phyloP scores from a whole-genome alignment of 495 filamentous ascomycete species.

The Neurospora sp. region DNA sequence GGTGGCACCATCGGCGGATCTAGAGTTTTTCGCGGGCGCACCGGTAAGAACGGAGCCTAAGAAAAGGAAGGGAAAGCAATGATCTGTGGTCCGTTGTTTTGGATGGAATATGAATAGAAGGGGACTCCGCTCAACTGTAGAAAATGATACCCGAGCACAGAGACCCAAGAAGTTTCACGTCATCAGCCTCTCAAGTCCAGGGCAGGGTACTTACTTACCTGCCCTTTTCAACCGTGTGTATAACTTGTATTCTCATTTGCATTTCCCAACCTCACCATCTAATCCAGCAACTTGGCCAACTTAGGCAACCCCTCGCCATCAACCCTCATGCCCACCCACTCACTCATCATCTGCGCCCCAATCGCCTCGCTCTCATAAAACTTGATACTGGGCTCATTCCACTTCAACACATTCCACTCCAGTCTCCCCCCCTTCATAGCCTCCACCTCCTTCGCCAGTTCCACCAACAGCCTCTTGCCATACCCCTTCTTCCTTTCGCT shows the following conservation, averaged over 20 bases:
- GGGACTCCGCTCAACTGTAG: neutral
- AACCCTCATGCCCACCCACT: slow-evolving; percentile 89
- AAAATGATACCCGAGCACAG: neutral
- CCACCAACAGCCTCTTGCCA: slow-evolving; percentile 62
- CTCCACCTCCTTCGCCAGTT: slow-evolving; percentile 66
- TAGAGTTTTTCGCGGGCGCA: slow-evolving; percentile 21
- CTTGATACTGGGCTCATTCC: slow-evolving; percentile 79
- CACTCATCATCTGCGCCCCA: slow-evolving; percentile 70
- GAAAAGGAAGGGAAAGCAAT: neutral
- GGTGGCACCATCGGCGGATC: slow-evolving; percentile 5
- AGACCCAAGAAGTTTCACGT: no score
- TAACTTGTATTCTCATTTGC: neutral
- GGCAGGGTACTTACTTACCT: no score
- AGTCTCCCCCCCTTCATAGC: slow-evolving; percentile 62
- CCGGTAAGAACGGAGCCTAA: neutral
- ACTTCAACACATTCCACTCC: slow-evolving; percentile 89
- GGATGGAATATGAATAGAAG: neutral
- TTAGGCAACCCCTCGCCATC: slow-evolving; percentile 59
- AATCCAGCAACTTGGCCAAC: slow-evolving; percentile 42
- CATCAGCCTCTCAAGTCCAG: no score
- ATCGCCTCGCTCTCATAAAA: slow-evolving; percentile 64
- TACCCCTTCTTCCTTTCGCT: slow-evolving; percentile 64
- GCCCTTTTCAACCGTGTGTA: neutral
- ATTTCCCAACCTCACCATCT: neutral
- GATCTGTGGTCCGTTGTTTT: neutral